phyloP scores from a whole-genome alignment of 1,139 yeast genomes.

The Sugiyamaella castrensis region DNA sequence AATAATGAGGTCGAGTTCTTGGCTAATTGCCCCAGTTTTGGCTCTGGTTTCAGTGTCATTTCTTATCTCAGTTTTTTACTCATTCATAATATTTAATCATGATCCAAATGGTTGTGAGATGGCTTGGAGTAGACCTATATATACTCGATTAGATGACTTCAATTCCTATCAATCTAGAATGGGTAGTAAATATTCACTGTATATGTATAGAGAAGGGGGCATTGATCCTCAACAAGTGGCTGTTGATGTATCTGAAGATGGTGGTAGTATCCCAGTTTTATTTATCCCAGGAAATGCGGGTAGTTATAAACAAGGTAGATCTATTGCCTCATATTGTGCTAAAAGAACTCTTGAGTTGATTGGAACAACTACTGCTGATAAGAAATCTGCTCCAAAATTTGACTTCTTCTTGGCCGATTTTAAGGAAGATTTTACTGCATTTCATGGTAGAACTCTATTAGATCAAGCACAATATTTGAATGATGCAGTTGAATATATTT shows the following conservation, averaged over 20 bases:
- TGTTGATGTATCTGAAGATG: conserved; percentile 41
- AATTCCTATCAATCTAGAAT: conserved; percentile 67
- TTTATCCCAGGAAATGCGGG: conserved; percentile 99
- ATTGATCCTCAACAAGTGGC: conserved; percentile 23
- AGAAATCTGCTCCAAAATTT: conserved; percentile 14
- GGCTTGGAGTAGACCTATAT: conserved; percentile 21
- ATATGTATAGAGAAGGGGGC: conserved; percentile 71
- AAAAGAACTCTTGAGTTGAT: conserved; percentile 49
- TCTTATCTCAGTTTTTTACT: not conserved
- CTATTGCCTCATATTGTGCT: conserved; percentile 74
- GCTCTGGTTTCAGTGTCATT: conserved; percentile 5
- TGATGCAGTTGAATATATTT: conserved; percentile 77
- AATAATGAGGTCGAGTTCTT: conserved; percentile 9
- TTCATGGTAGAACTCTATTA: conserved; percentile 89
- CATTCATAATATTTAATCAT: conserved; percentile 14
- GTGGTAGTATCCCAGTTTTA: conserved; percentile 72
- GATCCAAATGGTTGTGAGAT: conserved; percentile 22
- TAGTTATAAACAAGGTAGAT: conserved; percentile 81
- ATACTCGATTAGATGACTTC: conserved; percentile 37
- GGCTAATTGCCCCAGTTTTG: conserved; percentile 11
- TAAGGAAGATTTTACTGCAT: conserved; percentile 94
- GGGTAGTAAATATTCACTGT: conserved; percentile 77
- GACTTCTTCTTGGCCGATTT: conserved; percentile 83
- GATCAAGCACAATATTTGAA: conserved; percentile 95
- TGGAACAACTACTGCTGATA: conserved; percentile 1